phyloP scores from a whole-genome alignment of 2,329 filamentous ascomycete species.

The Lecanoromycetidae sp. region DNA sequence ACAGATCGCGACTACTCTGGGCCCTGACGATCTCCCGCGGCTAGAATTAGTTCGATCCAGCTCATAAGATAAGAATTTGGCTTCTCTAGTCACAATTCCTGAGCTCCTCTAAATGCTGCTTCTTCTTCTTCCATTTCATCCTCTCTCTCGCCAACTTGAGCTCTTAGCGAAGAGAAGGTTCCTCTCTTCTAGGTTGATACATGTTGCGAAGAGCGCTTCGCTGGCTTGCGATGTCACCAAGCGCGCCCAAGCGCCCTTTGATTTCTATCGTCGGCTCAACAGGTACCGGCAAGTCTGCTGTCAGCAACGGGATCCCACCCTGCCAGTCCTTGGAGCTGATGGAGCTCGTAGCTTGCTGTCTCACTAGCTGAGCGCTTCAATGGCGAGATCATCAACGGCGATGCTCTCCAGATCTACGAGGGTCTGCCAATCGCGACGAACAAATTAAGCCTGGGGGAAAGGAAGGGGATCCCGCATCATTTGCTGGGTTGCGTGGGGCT shows the following conservation, averaged over 20 bases:
- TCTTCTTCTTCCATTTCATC: no score
- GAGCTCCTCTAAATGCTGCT: background rate
- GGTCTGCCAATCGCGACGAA: constrained; percentile 93
- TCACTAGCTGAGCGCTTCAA: constrained; percentile 72
- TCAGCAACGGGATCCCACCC: constrained; percentile 32
- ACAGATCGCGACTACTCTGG: background rate
- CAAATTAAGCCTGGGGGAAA: constrained; percentile 66
- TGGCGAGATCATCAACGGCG: constrained; percentile 91
- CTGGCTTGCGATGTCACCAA: background rate
- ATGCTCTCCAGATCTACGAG: constrained; percentile 94
- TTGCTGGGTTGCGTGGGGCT: constrained; percentile 67
- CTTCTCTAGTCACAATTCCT: no score
- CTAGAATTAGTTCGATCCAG: background rate
- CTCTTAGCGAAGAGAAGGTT: no score
- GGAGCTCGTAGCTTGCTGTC: constrained; percentile 59
- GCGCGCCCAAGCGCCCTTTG: constrained; percentile 40
- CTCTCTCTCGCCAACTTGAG: no score
- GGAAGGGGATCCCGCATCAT: constrained; percentile 73
- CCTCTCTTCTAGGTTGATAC: no score
- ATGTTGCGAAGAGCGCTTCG: background rate
- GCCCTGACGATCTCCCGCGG: background rate
- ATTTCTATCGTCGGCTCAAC: constrained; percentile 80
- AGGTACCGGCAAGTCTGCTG: constrained; percentile 86
- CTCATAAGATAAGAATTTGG: background rate
- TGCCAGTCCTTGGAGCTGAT: constrained; percentile 4